These are phyloP conservation scores for Epipyxis sp. DNA, from an alignment of 108 stramenopile species.

Conservation along the genomic window DNA sequence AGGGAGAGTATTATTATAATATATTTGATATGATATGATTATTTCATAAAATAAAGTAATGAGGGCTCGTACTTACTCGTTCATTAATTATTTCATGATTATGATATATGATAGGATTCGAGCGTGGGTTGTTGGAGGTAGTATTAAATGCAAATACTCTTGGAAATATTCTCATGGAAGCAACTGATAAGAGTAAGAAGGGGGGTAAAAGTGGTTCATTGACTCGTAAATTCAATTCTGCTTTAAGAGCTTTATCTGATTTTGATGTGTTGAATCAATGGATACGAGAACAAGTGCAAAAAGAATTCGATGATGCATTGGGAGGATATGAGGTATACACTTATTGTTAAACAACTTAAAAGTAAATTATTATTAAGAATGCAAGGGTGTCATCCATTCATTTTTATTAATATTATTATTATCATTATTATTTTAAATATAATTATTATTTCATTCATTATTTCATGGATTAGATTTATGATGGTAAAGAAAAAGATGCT, in stretches of 20 bases:
- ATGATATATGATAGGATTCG: too few species aligned
- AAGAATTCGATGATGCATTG: background rate
- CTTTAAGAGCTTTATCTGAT: constrained; percentile 4
- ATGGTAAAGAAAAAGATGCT: too few species aligned
- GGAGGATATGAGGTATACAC: too few species aligned
- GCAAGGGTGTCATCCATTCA: too few species aligned
- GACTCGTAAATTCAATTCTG: constrained; percentile 2
- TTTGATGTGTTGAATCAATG: constrained; percentile 2
- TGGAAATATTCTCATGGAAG: constrained; percentile 29
- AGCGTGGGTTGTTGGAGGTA: constrained; percentile 22
- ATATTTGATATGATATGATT: background rate
- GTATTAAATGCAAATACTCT: constrained; percentile 25
- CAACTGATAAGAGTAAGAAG: constrained; percentile 2
- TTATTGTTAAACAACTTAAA: too few species aligned
- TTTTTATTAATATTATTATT: too few species aligned
- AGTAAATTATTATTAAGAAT: too few species aligned
- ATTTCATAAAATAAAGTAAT: background rate
- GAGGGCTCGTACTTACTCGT: too few species aligned
- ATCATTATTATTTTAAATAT: too few species aligned
- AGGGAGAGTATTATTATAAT: constrained; percentile 11
- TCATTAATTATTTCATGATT: too few species aligned
- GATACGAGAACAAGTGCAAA: constrained; percentile 9
- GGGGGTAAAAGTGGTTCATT: constrained; percentile 3
- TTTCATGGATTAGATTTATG: too few species aligned
- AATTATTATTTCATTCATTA: too few species aligned